A percentile compares a stretch with the other conserved stretches of the same genome.
Evolutionary conservation across 495 filamentous ascomycete species (phyloP).

Genomic region (Opeltia flavorubescens): DNA sequence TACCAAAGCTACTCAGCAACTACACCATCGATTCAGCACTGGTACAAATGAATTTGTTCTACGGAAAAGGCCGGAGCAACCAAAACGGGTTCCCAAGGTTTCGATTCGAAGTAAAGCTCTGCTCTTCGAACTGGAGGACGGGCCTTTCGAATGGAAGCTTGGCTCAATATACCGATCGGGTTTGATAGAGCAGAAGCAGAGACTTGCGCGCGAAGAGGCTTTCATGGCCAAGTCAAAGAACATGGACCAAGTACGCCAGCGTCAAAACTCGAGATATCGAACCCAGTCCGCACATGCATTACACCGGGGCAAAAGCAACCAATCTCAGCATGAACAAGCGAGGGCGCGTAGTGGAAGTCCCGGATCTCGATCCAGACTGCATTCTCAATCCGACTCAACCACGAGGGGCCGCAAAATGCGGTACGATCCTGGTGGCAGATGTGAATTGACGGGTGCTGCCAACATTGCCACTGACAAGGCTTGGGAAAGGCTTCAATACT

Average conservation of each 20-base stretch:
- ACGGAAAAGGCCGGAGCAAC: slow-evolving; percentile 64
- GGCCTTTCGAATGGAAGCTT: slow-evolving; percentile 93
- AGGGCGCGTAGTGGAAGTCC: slow-evolving; percentile 20
- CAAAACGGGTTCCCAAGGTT: slow-evolving; percentile 73
- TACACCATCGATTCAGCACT: slow-evolving; percentile 81
- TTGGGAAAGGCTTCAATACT: slow-evolving; percentile 53
- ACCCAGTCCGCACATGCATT: slow-evolving; percentile 31
- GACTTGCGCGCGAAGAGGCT: slow-evolving; percentile 78
- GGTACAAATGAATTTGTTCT: slow-evolving; percentile 77
- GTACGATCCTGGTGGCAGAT: slow-evolving; percentile 67
- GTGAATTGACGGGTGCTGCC: slow-evolving; percentile 50
- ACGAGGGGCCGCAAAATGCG: slow-evolving; percentile 35
- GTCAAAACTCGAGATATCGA: slow-evolving; percentile 37
- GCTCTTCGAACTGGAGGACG: slow-evolving; percentile 86
- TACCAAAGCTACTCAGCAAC: slow-evolving; percentile 71
- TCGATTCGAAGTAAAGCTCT: slow-evolving; percentile 68
- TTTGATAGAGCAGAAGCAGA: slow-evolving; percentile 74
- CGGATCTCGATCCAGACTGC: slow-evolving; percentile 8
- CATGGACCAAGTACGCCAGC: slow-evolving; percentile 51
- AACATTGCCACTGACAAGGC: slow-evolving; percentile 63
- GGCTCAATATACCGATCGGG: slow-evolving; percentile 83
- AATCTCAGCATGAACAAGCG: slow-evolving; percentile 5
- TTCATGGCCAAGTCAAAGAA: slow-evolving; percentile 77
- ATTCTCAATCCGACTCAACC: slow-evolving; percentile 11
- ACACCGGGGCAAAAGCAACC: slow-evolving; percentile 37